Base-by-base conservation (phyloP, 2,329 filamentous ascomycete species). In the Neofusicoccum cordaticola region DNA sequence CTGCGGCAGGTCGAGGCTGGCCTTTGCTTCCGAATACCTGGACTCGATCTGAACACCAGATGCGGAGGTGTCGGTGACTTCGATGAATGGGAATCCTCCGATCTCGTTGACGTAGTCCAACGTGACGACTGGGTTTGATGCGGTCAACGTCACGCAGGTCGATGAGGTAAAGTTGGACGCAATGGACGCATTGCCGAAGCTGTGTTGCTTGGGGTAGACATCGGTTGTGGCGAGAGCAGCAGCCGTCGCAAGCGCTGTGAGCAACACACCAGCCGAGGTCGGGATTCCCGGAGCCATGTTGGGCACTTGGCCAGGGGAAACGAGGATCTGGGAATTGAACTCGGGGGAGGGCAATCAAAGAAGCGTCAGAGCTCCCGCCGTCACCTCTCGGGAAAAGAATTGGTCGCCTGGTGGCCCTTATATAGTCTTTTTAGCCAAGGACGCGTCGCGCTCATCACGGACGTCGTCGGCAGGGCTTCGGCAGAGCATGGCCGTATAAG, bases 1-100 rank as follows among this genome's bases (percentile, higher is more conserved):
- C 57, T 71, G 70, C 1, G 69, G 68, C 2, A 70, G 56, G 1
- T 69, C 52, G 4, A 79, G 67, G 0, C 70, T 73, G 27, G 66
- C 62, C 22, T 72, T 77, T 17, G 72, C 69, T 66, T 79, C 77
- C 0, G 72, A 68, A 62, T 78, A 78, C 58, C 75, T 78, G 22
- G 76, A 67, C 64, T 78, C 76, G 41, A 78, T 69, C 66, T 79
- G 76, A 0, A 70, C 70, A 7, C 66, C 67, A 17, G 63, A 66
- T 4, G 45, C n/a, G 7, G 45, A 19, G n/a, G 75, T 37, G 7
- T 66, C 52, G 12, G 64, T 50, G 2, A 78, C 69, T 1, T 73
- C 69, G 56, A 79, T 73, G 48, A 74, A 71, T 3, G 77, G 75
- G 52, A 72, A 72, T 1, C 75, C 77, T 50, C 71, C 75, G 7